These are phyloP conservation scores for Lithospermum erythrorhizon DNA, from an alignment of 257 asterid genomes.

Conservation along the genomic window DNA sequence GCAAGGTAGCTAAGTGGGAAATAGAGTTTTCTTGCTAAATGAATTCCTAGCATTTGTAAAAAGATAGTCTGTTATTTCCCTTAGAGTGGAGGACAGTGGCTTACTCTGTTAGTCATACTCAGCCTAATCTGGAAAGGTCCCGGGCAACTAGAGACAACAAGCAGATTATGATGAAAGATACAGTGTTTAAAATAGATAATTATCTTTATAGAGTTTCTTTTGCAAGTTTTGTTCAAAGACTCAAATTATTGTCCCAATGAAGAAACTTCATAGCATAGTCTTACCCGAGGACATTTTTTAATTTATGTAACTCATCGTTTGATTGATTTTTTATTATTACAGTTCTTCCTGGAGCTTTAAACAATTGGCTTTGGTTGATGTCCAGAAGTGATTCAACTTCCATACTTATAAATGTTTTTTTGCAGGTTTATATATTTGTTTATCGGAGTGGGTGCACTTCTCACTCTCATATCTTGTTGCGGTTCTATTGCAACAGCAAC, in stretches of 20 bases:
- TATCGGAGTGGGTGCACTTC: conserved; percentile 60
- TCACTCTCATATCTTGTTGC: conserved; percentile 65
- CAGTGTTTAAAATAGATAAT: too few relatives aligned
- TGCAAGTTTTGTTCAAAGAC: too few relatives aligned
- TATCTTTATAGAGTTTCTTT: too few relatives aligned
- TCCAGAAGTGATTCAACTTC: background rate
- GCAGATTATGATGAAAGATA: background rate
- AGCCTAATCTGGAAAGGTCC: background rate
- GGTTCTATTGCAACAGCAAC: conserved; percentile 78
- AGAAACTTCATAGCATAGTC: too few relatives aligned
- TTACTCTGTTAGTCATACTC: background rate
- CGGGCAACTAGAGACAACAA: background rate
- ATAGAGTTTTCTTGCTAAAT: background rate
- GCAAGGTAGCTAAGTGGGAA: background rate
- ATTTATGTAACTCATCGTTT: too few relatives aligned
- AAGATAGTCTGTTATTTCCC: background rate
- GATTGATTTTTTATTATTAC: too few relatives aligned
- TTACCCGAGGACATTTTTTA: too few relatives aligned
- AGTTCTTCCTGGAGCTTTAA: background rate
- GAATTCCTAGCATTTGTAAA: background rate
- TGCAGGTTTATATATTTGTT: conserved; percentile 93
- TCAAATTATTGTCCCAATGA: too few relatives aligned
- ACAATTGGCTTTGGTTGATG: background rate
- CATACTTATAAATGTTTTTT: conserved; percentile 12
- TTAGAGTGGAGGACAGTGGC: background rate